Evolutionary conservation across 768 basidiomycete genomes (phyloP).

Genomic region (Xerocomellus amylosporus): DNA sequence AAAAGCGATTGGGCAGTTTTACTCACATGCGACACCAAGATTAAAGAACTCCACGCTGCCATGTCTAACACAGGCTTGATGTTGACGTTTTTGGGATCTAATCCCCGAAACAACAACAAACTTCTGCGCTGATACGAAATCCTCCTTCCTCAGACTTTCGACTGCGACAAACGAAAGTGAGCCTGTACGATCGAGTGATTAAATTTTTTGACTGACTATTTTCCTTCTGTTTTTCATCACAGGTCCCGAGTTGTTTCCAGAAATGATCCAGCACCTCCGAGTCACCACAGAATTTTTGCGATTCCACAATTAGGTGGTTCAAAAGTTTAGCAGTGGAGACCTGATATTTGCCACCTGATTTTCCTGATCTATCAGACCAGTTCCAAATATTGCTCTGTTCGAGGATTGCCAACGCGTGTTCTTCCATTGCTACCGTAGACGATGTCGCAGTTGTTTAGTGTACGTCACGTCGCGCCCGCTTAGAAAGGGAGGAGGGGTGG

Average conservation of each 20-base stretch:
- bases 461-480: too few species aligned
- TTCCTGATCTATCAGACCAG: background rate
- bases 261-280: background rate
- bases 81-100: too few species aligned
- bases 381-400: background rate
- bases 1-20: background rate
- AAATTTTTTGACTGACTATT: background rate
- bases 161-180: background rate
- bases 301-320: background rate
- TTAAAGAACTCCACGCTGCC: too few species aligned
- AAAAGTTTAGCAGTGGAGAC: background rate
- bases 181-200: background rate
- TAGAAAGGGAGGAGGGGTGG: too few species aligned
- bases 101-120: too few species aligned
- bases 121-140: too few species aligned
- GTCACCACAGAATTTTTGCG: background rate
- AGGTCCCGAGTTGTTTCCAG: conserved; percentile 2
- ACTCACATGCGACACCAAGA: background rate
- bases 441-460: too few species aligned
- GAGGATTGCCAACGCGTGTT: conserved; percentile 1
- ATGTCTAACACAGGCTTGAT: too few species aligned
- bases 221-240: background rate
- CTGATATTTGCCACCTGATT: background rate
- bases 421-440: background rate
- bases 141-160: too few species aligned